A percentile compares a stretch with the other conserved stretches of the same genome.
Conservation (phyloP, 305 asterid species). For the Fraxinus dipetala region DNA sequence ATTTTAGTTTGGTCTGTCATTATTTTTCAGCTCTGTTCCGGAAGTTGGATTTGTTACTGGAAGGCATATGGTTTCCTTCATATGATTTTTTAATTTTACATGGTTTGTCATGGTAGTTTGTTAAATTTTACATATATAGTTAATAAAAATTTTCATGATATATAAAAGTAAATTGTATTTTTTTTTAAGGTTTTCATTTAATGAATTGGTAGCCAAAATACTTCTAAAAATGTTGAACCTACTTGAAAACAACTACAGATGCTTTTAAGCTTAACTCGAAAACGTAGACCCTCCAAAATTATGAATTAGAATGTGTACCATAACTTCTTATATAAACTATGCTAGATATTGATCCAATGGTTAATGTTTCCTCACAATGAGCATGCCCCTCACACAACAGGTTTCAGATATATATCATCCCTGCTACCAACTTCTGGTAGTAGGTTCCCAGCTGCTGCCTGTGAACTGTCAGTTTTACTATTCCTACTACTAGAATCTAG, state of each 20-base stretch:
- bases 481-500: neutral
- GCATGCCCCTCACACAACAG: neutral
- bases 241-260: neutral
- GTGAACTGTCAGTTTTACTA: neutral
- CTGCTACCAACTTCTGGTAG: neutral
- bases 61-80: neutral
- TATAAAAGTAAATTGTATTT: neutral
- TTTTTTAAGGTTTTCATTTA: neutral
- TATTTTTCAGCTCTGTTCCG: neutral
- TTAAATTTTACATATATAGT: neutral
- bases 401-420: neutral
- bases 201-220: neutral
- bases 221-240: neutral
- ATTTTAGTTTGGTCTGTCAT: neutral
- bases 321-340: neutral
- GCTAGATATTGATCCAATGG: slow-evolving; percentile 1
- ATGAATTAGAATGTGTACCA: neutral
- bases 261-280: neutral
- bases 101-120: neutral
- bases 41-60: neutral
- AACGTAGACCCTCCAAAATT: neutral
- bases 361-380: neutral
- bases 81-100: neutral
- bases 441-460: neutral
- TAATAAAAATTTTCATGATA: neutral